Conservation (phyloP, 768 basidiomycete species). For the Calocybe gangraenosa region DNA sequence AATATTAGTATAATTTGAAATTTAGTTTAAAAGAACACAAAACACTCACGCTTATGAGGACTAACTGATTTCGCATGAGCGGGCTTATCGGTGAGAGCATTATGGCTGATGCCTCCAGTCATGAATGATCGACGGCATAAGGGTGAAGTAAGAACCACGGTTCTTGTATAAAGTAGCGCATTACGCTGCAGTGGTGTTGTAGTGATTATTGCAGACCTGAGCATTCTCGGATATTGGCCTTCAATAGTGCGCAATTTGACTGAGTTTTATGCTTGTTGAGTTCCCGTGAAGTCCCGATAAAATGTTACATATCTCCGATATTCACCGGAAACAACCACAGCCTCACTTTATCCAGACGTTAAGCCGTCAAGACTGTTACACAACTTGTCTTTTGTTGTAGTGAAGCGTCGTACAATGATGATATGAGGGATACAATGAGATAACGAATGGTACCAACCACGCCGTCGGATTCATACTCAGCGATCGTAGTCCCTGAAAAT, state of each 20-base stretch:
- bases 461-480: neutral
- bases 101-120: constrained; percentile 7
- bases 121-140: constrained; percentile 16
- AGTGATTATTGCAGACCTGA: constrained; percentile 10
- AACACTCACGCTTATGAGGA: constrained; percentile 17
- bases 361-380: neutral
- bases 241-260: neutral
- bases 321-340: constrained; percentile 8
- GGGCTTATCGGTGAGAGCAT: constrained; percentile 16
- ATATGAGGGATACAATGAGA: too few relatives aligned
- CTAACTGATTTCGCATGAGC: constrained; percentile 16
- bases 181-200: constrained; percentile 11
- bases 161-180: constrained; percentile 7
- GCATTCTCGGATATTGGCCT: constrained; percentile 4
- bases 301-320: constrained; percentile 6
- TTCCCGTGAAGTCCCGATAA: constrained; percentile 16
- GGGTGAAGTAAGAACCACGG: constrained; percentile 7
- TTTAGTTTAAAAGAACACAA: neutral
- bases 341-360: too few relatives aligned
- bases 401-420: neutral
- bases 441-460: too few relatives aligned
- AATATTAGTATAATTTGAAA: neutral
- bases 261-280: constrained; percentile 11
- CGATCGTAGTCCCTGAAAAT: neutral
- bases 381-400: neutral